Evolutionary conservation across 306 rosid species (phyloP).

Genomic region (Cercis canadensis): DNA sequence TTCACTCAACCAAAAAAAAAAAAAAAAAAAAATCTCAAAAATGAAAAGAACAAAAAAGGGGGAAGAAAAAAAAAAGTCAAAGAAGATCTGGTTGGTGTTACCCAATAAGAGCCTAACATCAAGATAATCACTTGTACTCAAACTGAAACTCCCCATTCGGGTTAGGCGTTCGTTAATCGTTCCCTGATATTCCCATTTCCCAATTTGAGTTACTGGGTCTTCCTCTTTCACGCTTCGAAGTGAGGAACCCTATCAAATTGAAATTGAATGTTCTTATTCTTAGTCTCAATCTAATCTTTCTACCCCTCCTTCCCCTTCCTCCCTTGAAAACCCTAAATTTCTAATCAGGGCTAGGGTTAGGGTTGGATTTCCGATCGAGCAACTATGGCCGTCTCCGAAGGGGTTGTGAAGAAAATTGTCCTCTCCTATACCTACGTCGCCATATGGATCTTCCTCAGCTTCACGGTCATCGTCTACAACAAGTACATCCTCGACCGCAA

Average conservation of each 20-base stretch:
- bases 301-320: background rate
- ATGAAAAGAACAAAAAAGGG: background rate
- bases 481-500: conserved; percentile 92
- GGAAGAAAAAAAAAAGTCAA: no score
- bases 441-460: conserved; percentile 93
- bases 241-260: background rate
- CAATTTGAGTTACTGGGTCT: no score
- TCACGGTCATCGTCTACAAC: conserved; percentile 95
- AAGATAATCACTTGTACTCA: background rate
- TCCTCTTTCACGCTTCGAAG: background rate
- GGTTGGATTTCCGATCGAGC: conserved; percentile 30
- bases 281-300: conserved; percentile 18
- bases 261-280: background rate
- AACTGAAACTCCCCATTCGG: background rate
- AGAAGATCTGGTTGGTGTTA: background rate
- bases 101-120: background rate
- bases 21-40: no score
- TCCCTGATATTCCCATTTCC: background rate
- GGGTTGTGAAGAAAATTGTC: conserved; percentile 75
- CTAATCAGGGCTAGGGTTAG: conserved; percentile 39
- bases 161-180: no score
- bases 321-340: conserved; percentile 13
- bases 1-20: background rate
- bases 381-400: conserved; percentile 76
- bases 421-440: conserved; percentile 86